A percentile compares a stretch with the other conserved stretches of the same genome.
Conservation (phyloP, 2,329 filamentous ascomycete genomes). For the Sporothrix mexicana region DNA sequence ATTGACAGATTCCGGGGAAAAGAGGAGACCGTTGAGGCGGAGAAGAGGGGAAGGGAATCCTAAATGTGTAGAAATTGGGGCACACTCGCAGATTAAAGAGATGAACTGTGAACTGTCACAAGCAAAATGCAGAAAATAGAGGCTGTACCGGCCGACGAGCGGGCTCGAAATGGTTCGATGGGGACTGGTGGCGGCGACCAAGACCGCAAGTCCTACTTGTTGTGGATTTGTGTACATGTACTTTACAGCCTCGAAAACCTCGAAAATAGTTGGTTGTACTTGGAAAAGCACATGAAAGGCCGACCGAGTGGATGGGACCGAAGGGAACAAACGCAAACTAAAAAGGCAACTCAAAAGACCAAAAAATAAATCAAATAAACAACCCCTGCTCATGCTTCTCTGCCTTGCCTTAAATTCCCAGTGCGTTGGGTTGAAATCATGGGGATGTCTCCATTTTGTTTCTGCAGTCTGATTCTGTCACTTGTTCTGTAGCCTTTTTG, state of each 20-base stretch:
- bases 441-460: not conserved
- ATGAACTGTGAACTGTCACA: conserved; percentile 23
- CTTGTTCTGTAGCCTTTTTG: not conserved
- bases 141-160: not conserved
- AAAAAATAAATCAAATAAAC: not conserved
- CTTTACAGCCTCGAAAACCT: not conserved
- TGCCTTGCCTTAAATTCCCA: conserved; percentile 12
- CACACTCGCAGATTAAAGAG: not conserved
- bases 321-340: not conserved
- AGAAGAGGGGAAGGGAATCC: conserved; percentile 10
- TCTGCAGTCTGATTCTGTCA: not conserved
- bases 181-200: conserved; percentile 1
- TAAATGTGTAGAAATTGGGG: not conserved
- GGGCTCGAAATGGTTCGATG: not conserved
- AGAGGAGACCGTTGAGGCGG: conserved; percentile 17
- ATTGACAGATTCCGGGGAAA: conserved; percentile 18
- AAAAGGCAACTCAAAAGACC: too few relatives aligned
- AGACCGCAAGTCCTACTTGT: not conserved
- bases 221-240: too few relatives aligned
- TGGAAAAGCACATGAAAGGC: conserved; percentile 17
- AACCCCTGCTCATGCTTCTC: not conserved
- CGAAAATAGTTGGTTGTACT: not conserved
- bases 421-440: not conserved
- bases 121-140: conserved; percentile 4
- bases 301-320: not conserved